Conservation (phyloP, 768 basidiomycete species). For the Myochromella boudieri region DNA sequence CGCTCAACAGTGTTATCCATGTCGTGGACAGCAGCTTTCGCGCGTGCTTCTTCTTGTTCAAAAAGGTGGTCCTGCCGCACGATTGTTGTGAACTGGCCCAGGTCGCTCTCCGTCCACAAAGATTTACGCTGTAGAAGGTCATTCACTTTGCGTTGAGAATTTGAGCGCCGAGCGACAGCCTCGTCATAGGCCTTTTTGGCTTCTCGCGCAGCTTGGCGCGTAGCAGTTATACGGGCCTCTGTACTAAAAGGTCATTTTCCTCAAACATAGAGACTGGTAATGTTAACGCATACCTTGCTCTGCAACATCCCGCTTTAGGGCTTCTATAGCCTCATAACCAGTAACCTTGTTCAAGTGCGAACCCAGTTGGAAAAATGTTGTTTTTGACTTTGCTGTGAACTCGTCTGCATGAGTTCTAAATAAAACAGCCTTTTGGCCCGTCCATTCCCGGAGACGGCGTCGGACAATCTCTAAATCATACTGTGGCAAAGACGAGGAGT, state of each 20-base stretch:
- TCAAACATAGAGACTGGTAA: conserved; percentile 5
- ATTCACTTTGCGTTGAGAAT: conserved; percentile 94
- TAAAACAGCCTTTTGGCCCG: conserved; percentile 40
- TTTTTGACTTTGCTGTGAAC: conserved; percentile 55
- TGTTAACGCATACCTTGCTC: conserved; percentile 65
- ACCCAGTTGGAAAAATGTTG: conserved; percentile 73
- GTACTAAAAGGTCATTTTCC: conserved; percentile 5
- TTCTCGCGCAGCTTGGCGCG: conserved; percentile 63
- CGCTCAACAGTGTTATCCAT: conserved; percentile 82
- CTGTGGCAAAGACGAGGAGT: conserved; percentile 10
- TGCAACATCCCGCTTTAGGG: conserved; percentile 72
- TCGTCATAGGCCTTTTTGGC: conserved; percentile 78
- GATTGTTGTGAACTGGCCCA: conserved; percentile 83
- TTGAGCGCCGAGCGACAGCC: conserved; percentile 77
- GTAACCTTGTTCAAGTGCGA: conserved; percentile 81
- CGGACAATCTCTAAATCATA: conserved; percentile 38
- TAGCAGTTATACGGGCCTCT: conserved; percentile 75
- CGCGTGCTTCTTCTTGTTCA: conserved; percentile 73
- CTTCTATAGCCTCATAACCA: conserved; percentile 90
- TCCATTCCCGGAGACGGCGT: conserved; percentile 48
- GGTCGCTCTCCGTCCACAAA: conserved; percentile 88
- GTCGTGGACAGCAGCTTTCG: conserved; percentile 65
- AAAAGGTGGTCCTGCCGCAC: conserved; percentile 88
- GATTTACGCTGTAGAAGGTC: conserved; percentile 93
- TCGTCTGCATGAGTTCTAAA: conserved; percentile 57